Evolutionary conservation across 1,139 yeast species (phyloP).

Genomic region (Geotrichum histeridarum): DNA sequence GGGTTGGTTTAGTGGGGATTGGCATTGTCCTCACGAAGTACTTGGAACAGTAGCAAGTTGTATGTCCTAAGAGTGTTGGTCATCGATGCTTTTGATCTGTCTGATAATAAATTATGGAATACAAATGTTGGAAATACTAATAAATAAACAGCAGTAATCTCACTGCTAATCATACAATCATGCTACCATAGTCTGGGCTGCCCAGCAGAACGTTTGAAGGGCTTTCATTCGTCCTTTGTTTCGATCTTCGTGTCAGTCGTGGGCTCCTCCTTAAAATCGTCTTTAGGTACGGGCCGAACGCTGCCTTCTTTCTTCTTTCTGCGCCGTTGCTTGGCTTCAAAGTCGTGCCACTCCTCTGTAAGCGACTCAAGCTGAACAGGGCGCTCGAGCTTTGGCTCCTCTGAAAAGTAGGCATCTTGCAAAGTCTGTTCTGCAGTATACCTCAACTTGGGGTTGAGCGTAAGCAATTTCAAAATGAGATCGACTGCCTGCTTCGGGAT

Average conservation of each 20-base stretch:
- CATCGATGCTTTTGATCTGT: no score
- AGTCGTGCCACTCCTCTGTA: slow-evolving; percentile 93
- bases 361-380: slow-evolving; percentile 49
- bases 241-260: background rate
- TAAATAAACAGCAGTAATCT: no score
- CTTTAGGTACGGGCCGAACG: background rate
- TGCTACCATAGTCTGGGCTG: no score
- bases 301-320: slow-evolving; percentile 38
- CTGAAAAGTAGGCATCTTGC: slow-evolving; percentile 61
- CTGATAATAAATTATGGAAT: no score
- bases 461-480: slow-evolving; percentile 58
- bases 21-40: no score
- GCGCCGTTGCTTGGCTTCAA: slow-evolving; percentile 83
- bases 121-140: no score
- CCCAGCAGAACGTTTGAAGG: no score
- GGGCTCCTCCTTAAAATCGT: background rate
- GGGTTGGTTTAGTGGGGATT: no score
- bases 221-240: no score
- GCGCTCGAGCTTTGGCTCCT: slow-evolving; percentile 61
- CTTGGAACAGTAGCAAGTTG: no score
- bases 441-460: slow-evolving; percentile 64
- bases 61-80: no score
- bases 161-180: no score
- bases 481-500: slow-evolving; percentile 55
- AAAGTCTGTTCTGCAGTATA: slow-evolving; percentile 59